Conservation (phyloP, 305 asterid species). For the Fraxinus albicans region DNA sequence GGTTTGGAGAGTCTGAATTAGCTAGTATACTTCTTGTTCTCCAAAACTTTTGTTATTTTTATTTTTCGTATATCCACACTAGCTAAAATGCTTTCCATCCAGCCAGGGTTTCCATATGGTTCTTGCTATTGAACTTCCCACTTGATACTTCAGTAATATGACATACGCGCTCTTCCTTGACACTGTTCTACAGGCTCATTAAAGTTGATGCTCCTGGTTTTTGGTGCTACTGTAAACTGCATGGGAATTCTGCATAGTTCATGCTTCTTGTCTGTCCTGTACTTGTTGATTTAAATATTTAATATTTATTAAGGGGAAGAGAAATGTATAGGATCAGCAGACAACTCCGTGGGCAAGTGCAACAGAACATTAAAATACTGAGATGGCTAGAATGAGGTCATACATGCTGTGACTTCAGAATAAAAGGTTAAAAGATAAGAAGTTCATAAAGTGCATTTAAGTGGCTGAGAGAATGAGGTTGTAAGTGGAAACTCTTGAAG, state of each 20-base stretch:
- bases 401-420: not conserved
- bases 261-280: not conserved
- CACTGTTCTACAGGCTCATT: not conserved
- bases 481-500: not conserved
- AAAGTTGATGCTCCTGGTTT: not conserved
- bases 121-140: not conserved
- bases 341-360: not conserved
- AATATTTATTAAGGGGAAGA: not conserved
- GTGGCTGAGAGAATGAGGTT: not conserved
- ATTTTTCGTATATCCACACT: not conserved
- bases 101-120: not conserved
- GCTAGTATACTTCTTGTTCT: not conserved
- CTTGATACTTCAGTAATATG: not conserved
- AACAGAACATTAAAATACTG: not conserved
- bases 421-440: not conserved
- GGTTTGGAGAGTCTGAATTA: not conserved
- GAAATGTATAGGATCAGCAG: not conserved
- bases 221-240: not conserved
- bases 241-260: not conserved
- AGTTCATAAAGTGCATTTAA: not conserved
- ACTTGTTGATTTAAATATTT: not conserved
- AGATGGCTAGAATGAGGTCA: not conserved
- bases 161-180: not conserved
- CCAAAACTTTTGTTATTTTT: not conserved
- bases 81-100: not conserved